Base-by-base conservation (phyloP, 257 asterid genomes). In the Sherardia arvensis region DNA sequence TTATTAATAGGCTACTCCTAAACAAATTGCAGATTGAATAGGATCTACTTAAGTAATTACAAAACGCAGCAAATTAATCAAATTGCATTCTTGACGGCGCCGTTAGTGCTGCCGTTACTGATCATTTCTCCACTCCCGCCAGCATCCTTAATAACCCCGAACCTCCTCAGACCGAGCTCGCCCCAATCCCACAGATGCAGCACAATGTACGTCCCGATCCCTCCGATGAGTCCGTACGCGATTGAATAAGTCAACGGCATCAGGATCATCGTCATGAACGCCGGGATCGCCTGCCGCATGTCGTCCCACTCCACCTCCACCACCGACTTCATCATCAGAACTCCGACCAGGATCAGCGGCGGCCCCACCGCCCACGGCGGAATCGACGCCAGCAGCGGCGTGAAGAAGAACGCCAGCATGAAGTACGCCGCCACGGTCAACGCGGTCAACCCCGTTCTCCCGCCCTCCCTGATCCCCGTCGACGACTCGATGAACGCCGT, bases 301-400 rank as follows among this genome's bases (percentile, higher is more conserved):
- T 92, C 99, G 15, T 73, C 81, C 99, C 99, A 89, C 22, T 92
- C 96, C 48, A 92, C 83, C 74, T 92, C 99, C 84, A 77, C 86
- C 76, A 87, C 99, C 64, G 97, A 70, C 75, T 30, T 82, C 99
- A 92, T 92, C 99, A 92, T 92, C 84, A 92, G 40, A 23, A 90
- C 95, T n/a, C 98, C 98, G 59, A 92, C 98, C 72, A 92, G 61
- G 29, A 88, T 69, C 69, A 92, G 78, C 78, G 97, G 97, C 65
- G 98, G 98, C 74, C 98, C 98, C 74, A 92, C 97, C 62, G 98
- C 98, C 97, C 97, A 92, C 57, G 93, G 62, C 75, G 97, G 98
- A 7, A 92, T 92, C 33, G 98, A 85, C 22, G 98, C 98, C 74
- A 92, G 67, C 64, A 92, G 40, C 73, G 98, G 98, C 73, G 98